Conservation (phyloP, 2,329 filamentous ascomycete genomes). For the Drechslera avenae region DNA sequence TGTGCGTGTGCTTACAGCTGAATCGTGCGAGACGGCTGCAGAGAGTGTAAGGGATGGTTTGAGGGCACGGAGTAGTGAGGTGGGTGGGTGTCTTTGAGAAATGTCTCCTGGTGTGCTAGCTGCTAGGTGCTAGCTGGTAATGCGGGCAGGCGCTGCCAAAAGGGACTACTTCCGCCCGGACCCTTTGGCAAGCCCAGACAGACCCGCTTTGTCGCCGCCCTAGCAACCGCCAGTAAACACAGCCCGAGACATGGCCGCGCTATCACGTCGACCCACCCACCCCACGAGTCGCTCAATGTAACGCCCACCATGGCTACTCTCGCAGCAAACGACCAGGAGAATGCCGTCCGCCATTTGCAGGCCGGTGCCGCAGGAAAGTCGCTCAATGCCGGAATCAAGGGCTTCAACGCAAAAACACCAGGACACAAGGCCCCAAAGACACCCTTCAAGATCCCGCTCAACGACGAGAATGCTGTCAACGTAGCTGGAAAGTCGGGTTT, state of each 20-base stretch:
- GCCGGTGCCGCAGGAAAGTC: slow-evolving; percentile 73
- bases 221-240: slow-evolving; percentile 43
- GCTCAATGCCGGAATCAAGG: slow-evolving; percentile 67
- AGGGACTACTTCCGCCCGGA: slow-evolving; percentile 21
- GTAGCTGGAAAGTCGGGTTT: slow-evolving; percentile 65
- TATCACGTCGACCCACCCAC: slow-evolving; percentile 10
- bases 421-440: slow-evolving; percentile 79
- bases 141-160: slow-evolving; percentile 35
- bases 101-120: slow-evolving; percentile 18
- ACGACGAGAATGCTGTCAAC: slow-evolving; percentile 82
- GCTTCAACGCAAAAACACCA: slow-evolving; percentile 76
- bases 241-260: neutral
- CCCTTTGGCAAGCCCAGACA: slow-evolving; percentile 23
- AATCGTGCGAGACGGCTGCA: slow-evolving; percentile 4
- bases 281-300: slow-evolving; percentile 38
- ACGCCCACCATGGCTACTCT: slow-evolving; percentile 65
- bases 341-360: slow-evolving; percentile 77
- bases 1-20: slow-evolving; percentile 10
- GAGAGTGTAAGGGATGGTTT: slow-evolving; percentile 14
- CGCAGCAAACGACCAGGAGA: slow-evolving; percentile 82
- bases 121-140: slow-evolving; percentile 34
- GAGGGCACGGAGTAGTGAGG: slow-evolving; percentile 13
- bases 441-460: slow-evolving; percentile 74
- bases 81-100: slow-evolving; percentile 30
- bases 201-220: slow-evolving; percentile 11